Percentiles rank a stretch among this genome's conserved stretches.
phyloP scores from a whole-genome alignment of 306 rosid species.

The Benincasa hispida region DNA sequence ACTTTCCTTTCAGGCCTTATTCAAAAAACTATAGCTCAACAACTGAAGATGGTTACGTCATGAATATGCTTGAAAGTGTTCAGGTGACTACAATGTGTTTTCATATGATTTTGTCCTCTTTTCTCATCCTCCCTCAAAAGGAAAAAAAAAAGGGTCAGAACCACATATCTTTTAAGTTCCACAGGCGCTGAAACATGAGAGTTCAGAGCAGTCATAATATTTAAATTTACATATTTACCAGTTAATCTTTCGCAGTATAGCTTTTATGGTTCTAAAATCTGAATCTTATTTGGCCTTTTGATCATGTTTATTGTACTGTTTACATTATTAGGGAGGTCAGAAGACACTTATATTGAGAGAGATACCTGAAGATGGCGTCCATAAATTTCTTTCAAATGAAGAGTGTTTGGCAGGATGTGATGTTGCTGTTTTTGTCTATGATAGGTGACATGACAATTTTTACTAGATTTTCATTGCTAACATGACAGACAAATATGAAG shows the following conservation, averaged over 20 bases:
- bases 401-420: conserved; percentile 81
- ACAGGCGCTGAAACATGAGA: background rate
- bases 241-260: background rate
- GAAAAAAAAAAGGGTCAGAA: background rate
- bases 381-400: conserved; percentile 31
- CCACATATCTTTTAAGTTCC: background rate
- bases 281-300: conserved; percentile 10
- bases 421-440: conserved; percentile 81
- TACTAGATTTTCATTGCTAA: background rate
- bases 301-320: conserved; percentile 14
- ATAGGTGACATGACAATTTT: conserved; percentile 35
- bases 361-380: conserved; percentile 66
- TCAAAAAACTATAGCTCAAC: conserved; percentile 38
- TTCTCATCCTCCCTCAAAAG: background rate
- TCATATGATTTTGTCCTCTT: background rate
- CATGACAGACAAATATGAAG: background rate
- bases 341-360: conserved; percentile 77
- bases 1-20: conserved; percentile 46
- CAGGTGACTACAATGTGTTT: conserved; percentile 49
- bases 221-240: background rate
- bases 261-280: background rate
- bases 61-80: conserved; percentile 41
- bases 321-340: conserved; percentile 41
- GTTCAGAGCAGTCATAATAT: background rate
- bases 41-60: conserved; percentile 51